A percentile compares a stretch with the other conserved stretches of the same genome.
phyloP scores from a whole-genome alignment of 768 basidiomycete genomes.

The Sistotremastrum suecicum region DNA sequence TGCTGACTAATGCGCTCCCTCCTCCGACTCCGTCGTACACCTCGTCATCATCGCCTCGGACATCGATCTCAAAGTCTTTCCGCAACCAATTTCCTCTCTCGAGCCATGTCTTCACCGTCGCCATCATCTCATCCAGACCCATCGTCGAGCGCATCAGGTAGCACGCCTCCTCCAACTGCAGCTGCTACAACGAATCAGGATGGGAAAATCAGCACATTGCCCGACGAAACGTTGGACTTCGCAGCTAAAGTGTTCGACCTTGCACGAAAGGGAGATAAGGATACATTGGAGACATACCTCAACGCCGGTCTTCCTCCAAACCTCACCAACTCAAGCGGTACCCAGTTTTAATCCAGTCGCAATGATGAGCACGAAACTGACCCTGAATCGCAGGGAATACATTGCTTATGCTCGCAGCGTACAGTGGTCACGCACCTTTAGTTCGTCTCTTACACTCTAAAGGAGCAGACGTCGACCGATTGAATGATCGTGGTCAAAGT shows the following conservation, averaged over 20 bases:
- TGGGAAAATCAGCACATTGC: background rate
- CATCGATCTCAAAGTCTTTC: no score
- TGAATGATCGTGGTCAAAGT: constrained; percentile 61
- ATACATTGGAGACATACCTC: constrained; percentile 42
- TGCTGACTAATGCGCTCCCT: no score
- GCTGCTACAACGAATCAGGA: no score
- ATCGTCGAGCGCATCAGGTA: no score
- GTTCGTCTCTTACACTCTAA: constrained; percentile 36
- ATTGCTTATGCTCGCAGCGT: constrained; percentile 65
- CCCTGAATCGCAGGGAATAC: constrained; percentile 42
- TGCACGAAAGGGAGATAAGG: constrained; percentile 43
- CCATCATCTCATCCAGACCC: no score
- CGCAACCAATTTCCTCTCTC: no score
- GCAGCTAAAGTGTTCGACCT: constrained; percentile 67
- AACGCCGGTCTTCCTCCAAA: constrained; percentile 59
- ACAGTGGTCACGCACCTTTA: constrained; percentile 47
- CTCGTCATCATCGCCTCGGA: no score
- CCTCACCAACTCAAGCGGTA: constrained; percentile 60
- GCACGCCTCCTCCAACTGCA: no score
- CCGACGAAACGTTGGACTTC: constrained; percentile 27
- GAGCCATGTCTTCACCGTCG: no score
- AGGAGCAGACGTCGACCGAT: constrained; percentile 49
- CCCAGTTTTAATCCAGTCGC: constrained; percentile 2
- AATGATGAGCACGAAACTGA: background rate
- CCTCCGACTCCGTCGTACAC: no score